A percentile compares a stretch with the other conserved stretches of the same genome.
phyloP scores from a whole-genome alignment of 208 protist species.

The Trypanosoma platydactyli region DNA sequence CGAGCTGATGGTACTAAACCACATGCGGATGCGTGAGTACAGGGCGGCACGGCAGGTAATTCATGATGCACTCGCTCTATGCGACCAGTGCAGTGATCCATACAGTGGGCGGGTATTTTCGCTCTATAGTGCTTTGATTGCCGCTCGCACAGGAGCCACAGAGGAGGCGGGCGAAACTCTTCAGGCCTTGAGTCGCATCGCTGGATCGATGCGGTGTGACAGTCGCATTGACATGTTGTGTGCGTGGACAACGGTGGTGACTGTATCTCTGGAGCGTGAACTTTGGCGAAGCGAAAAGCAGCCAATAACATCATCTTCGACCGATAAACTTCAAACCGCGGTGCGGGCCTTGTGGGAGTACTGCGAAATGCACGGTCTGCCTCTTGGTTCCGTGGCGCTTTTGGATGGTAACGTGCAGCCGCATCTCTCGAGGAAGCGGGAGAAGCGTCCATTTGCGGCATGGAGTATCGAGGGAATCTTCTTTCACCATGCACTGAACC shows the following conservation, averaged over 20 bases:
- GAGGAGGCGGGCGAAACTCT: conserved; percentile 26
- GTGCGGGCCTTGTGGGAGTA: conserved; percentile 20
- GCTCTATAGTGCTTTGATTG: conserved; percentile 40
- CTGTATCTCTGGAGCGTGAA: conserved; percentile 26
- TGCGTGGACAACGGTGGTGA: conserved; percentile 34
- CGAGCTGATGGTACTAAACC: conserved; percentile 33
- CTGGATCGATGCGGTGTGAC: conserved; percentile 18
- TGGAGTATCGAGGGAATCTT: conserved; percentile 26
- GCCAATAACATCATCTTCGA: not conserved
- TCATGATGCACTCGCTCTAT: conserved; percentile 42
- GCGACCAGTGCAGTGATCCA: conserved; percentile 47
- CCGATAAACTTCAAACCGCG: conserved; percentile 10
- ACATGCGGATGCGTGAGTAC: conserved; percentile 46
- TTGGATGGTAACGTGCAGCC: not conserved
- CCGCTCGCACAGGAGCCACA: conserved; percentile 22
- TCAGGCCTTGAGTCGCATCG: conserved; percentile 21
- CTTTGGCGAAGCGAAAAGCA: not conserved
- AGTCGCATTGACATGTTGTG: conserved; percentile 31
- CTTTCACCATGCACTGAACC: conserved; percentile 25
- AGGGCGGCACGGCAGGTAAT: conserved; percentile 28
- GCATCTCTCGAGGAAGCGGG: not conserved
- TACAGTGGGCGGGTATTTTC: conserved; percentile 48
- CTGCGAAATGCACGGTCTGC: conserved; percentile 20
- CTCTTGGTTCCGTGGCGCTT: not conserved
- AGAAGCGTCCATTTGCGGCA: not conserved